These are phyloP conservation scores for Cercospora sesami DNA, from an alignment of 2,329 filamentous ascomycete species.

Conservation along the genomic window DNA sequence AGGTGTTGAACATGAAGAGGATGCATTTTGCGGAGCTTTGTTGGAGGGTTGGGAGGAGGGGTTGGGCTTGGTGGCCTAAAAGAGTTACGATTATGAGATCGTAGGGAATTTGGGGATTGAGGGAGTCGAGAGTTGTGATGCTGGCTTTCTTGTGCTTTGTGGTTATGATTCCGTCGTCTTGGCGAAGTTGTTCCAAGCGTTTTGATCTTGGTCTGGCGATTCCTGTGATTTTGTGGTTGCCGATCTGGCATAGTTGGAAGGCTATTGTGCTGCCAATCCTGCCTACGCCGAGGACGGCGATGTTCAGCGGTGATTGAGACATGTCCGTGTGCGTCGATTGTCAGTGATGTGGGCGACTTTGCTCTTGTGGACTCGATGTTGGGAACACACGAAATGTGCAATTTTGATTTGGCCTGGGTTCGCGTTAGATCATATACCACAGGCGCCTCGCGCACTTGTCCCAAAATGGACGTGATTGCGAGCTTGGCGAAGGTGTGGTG, in stretches of 20 bases:
- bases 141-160: not conserved
- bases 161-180: not conserved
- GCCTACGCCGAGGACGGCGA: not conserved
- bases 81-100: constrained; percentile 4
- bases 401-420: not conserved
- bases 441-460: not conserved
- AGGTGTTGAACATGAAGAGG: constrained; percentile 9
- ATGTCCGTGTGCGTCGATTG: not conserved
- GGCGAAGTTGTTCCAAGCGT: not conserved
- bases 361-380: not conserved
- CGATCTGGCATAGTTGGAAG: not conserved
- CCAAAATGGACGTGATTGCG: constrained; percentile 1
- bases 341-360: not conserved
- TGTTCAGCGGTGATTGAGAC: not conserved
- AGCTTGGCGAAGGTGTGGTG: not conserved
- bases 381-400: not conserved
- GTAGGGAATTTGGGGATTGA: not conserved
- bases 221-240: not conserved
- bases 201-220: not conserved
- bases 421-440: not conserved
- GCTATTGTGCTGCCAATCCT: not conserved
- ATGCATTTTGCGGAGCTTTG: not conserved
- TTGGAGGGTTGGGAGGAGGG: not conserved
- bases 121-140: not conserved
- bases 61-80: not conserved